A percentile compares a stretch with the other conserved stretches of the same genome.
These are phyloP conservation scores for Eucalyptus leucophloia DNA, from an alignment of 345 rosid species.

Conservation along the genomic window DNA sequence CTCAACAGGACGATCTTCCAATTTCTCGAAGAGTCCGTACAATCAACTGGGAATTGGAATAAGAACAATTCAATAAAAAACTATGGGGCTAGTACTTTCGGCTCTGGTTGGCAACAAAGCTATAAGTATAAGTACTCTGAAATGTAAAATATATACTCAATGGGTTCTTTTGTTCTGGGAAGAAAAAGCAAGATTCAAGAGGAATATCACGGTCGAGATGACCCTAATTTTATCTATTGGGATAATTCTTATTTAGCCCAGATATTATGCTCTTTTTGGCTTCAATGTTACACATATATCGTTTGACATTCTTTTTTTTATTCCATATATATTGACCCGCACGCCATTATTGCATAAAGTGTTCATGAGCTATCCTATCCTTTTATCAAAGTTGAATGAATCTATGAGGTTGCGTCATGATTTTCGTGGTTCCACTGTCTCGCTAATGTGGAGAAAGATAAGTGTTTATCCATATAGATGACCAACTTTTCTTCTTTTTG, in stretches of 20 bases:
- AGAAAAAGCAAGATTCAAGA: background rate
- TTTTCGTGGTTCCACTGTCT: background rate
- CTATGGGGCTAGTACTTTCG: conserved; percentile 8
- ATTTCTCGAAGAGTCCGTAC: conserved; percentile 7
- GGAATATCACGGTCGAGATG: background rate
- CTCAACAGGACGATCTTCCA: background rate
- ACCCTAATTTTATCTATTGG: background rate
- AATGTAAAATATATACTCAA: background rate
- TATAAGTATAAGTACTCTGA: background rate
- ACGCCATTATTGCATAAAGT: background rate
- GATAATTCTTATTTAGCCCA: background rate
- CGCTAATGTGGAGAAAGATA: conserved; percentile 25
- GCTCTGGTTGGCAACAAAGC: conserved; percentile 6
- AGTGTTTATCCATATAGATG: conserved; percentile 24
- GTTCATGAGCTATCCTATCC: background rate
- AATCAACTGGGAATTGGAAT: background rate
- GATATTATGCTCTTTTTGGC: background rate
- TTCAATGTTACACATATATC: background rate
- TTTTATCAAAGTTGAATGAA: background rate
- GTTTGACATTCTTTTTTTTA: background rate
- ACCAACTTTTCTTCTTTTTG: conserved; percentile 1
- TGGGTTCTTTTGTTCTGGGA: background rate
- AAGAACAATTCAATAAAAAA: background rate
- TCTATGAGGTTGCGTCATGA: background rate
- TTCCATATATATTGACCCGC: background rate